Evolutionary conservation across 805 yeast genomes (phyloP).

Genomic region (Saturnispora kantuleensis): DNA sequence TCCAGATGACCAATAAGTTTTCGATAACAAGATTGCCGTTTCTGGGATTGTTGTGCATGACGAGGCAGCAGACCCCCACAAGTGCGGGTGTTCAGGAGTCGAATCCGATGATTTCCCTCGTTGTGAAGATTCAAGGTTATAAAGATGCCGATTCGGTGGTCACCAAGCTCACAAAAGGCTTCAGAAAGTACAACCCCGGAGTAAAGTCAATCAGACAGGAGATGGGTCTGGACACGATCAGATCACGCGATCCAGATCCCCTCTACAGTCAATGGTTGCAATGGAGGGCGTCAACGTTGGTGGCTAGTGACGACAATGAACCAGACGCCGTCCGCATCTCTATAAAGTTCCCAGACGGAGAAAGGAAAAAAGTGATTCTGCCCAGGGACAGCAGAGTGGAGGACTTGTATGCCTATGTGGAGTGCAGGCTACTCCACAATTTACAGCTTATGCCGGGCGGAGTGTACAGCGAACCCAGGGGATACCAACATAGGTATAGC

Average conservation of each 20-base stretch:
- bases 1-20: constrained; percentile 69
- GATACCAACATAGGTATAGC: constrained; percentile 35
- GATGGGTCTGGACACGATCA: background rate
- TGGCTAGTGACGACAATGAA: constrained; percentile 13
- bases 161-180: constrained; percentile 28
- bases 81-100: constrained; percentile 46
- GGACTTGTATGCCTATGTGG: constrained; percentile 66
- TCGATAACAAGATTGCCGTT: constrained; percentile 73
- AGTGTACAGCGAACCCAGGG: constrained; percentile 15
- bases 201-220: constrained; percentile 45
- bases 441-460: constrained; percentile 26
- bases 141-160: constrained; percentile 29
- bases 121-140: constrained; percentile 57
- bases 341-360: constrained; percentile 55
- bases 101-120: constrained; percentile 48
- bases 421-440: constrained; percentile 28
- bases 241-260: background rate
- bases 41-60: constrained; percentile 63
- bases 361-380: constrained; percentile 44
- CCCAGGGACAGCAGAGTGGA: constrained; percentile 37
- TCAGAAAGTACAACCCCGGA: constrained; percentile 49
- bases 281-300: constrained; percentile 32
- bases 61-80: constrained; percentile 44
- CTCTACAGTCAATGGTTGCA: constrained; percentile 44
- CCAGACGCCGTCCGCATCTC: constrained; percentile 51